Conservation (phyloP, 1,284 basidiomycete genomes). For the Ceratobasidium sp. region DNA sequence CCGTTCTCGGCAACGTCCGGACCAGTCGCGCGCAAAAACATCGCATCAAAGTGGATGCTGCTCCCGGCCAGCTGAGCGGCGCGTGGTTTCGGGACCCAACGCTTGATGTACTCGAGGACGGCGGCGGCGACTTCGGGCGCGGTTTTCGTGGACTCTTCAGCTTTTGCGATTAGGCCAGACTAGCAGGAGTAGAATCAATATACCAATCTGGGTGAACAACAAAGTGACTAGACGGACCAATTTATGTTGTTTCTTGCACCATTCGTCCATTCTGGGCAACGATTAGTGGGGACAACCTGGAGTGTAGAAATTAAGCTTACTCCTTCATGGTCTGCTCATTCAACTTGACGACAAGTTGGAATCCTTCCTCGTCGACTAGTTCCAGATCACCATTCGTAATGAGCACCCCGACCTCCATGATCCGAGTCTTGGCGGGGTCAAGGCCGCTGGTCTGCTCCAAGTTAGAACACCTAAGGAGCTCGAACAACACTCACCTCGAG, state of each 20-base stretch:
- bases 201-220: neutral
- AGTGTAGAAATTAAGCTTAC: slow-evolving; percentile 57
- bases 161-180: slow-evolving; percentile 80
- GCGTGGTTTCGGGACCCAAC: slow-evolving; percentile 73
- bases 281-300: neutral
- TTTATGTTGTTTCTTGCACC: slow-evolving; percentile 81
- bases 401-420: slow-evolving; percentile 80
- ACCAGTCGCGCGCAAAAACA: slow-evolving; percentile 80
- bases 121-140: slow-evolving; percentile 66
- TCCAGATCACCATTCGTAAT: slow-evolving; percentile 85
- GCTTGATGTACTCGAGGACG: slow-evolving; percentile 77
- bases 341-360: slow-evolving; percentile 76
- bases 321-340: slow-evolving; percentile 72
- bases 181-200: slow-evolving; percentile 52
- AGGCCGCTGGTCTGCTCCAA: slow-evolving; percentile 74
- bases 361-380: slow-evolving; percentile 75
- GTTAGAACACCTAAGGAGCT: neutral
- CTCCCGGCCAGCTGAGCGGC: slow-evolving; percentile 81
- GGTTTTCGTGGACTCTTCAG: slow-evolving; percentile 70
- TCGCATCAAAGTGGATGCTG: slow-evolving; percentile 82
- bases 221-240: slow-evolving; percentile 60
- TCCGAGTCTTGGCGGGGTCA: slow-evolving; percentile 71
- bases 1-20: slow-evolving; percentile 67
- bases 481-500: slow-evolving; percentile 64
- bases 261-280: slow-evolving; percentile 73